Conservation (phyloP, 2,329 filamentous ascomycete species). For the Xylariaceae sp. region DNA sequence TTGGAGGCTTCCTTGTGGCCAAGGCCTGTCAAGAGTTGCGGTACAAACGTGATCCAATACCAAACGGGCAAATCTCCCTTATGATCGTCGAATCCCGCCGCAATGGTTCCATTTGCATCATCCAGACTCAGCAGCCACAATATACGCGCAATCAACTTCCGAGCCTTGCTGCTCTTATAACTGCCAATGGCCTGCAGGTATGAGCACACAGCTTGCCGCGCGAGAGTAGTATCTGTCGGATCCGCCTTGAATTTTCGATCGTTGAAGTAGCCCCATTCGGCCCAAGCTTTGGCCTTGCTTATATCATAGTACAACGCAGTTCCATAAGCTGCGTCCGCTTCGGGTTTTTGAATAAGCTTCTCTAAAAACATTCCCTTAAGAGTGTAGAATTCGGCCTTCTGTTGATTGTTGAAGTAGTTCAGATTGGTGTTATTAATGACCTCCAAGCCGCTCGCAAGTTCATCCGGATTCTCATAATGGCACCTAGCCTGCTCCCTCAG, state of each 20-base stretch:
- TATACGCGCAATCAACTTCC: conserved; percentile 88
- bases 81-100: conserved; percentile 86
- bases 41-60: conserved; percentile 99
- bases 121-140: conserved; percentile 94
- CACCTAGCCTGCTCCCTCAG: conserved; percentile 97
- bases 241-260: conserved; percentile 94
- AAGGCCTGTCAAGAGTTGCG: conserved; percentile 86
- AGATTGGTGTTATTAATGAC: conserved; percentile 99
- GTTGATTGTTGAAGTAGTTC: conserved; percentile 92
- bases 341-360: conserved; percentile 82
- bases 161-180: conserved; percentile 94
- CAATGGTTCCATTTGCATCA: conserved; percentile 76
- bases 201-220: conserved; percentile 87
- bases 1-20: conserved; percentile 87
- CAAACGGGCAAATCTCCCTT: conserved; percentile 96
- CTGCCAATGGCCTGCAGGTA: conserved; percentile 94
- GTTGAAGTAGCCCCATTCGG: conserved; percentile 98
- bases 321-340: conserved; percentile 90
- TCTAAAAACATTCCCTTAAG: conserved; percentile 99
- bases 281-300: conserved; percentile 93
- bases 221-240: conserved; percentile 72
- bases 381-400: conserved; percentile 98
- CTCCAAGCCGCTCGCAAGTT: conserved; percentile 87
- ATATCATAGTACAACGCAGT: conserved; percentile 95
- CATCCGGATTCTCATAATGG: conserved; percentile 92